These are phyloP conservation scores for Balakata baccata DNA, from an alignment of 345 rosid species.

Conservation along the genomic window DNA sequence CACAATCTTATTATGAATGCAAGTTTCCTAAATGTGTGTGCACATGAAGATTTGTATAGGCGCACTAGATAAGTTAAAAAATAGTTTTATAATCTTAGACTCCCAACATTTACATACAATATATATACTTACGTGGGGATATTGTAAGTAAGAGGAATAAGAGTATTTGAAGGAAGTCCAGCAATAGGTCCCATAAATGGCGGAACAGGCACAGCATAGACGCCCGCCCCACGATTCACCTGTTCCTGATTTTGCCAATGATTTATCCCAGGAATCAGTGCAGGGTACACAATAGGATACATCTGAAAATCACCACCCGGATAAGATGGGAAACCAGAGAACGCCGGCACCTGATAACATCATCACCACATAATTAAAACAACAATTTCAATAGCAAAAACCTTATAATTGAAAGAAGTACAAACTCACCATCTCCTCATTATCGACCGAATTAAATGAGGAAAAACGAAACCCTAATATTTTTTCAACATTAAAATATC, in stretches of 20 bases:
- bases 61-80: not conserved
- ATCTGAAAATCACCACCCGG: constrained; percentile 51
- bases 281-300: constrained; percentile 63
- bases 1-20: too few species aligned
- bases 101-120: not conserved
- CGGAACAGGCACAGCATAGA: constrained; percentile 77
- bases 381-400: too few species aligned
- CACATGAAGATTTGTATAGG: too few species aligned
- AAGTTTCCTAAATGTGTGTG: too few species aligned
- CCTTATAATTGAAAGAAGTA: too few species aligned
- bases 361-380: too few species aligned
- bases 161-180: constrained; percentile 67
- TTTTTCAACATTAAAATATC: not conserved
- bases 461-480: not conserved
- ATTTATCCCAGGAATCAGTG: constrained; percentile 40
- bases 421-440: not conserved
- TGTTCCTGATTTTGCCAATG: constrained; percentile 57
- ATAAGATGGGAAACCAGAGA: constrained; percentile 27
- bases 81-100: too few species aligned
- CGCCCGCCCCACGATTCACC: constrained; percentile 66
- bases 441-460: not conserved
- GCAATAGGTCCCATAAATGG: constrained; percentile 54
- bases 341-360: constrained; percentile 9
- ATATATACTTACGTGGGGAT: constrained; percentile 71
- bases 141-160: constrained; percentile 85